Evolutionary conservation across 2,329 filamentous ascomycete genomes (phyloP), one percentile per base, ranked within the genome.

Genomic region (Daldinia sp.): DNA sequence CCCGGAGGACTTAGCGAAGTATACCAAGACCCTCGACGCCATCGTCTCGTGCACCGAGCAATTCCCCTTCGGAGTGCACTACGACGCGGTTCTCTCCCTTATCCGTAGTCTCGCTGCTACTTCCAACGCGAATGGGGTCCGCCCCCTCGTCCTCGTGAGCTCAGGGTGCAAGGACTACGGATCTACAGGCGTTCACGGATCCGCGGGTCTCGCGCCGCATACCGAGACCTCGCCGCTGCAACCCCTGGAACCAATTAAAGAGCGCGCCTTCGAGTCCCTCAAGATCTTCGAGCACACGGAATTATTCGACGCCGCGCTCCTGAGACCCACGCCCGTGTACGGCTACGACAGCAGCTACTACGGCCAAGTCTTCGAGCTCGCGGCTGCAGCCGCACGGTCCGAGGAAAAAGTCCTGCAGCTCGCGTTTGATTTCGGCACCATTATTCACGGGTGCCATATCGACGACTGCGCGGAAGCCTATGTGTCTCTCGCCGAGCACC

Each of bases 121-220:
- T 3, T 81, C 79, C 26, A 79, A 78, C 28, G 60, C 68, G 1
- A 65, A 75, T 4, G 80, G 79, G 6, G 73, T 80, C 1, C 75
- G 75, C 18, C 81, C 83, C 0, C 73, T 86, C 0, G 80, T 86
- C 4, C 78, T 86, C 2, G 81, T 81, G 73, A 82, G 80, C 9
- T 84, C 81, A 2, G 84, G 84, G 0, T 86, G 84, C 74, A 86
- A 86, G 65, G 84, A 86, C 73, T 86, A 86, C 67, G 83, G 84
- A 44, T 71, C 53, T 53, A 81, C 69, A 1, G 61, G 57, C 4
- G 62, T 78, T 0, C 78, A 83, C 55, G 79, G 79, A 1, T 74
- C 78, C 0, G 68, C 77, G 0, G 74, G 65, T 0, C 76, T 85
- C 3, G 68, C 71, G 6, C 80, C 82, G 7, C 84, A 86, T 51